phyloP scores from a whole-genome alignment of 306 rosid species.

The Vigna trinervia region DNA sequence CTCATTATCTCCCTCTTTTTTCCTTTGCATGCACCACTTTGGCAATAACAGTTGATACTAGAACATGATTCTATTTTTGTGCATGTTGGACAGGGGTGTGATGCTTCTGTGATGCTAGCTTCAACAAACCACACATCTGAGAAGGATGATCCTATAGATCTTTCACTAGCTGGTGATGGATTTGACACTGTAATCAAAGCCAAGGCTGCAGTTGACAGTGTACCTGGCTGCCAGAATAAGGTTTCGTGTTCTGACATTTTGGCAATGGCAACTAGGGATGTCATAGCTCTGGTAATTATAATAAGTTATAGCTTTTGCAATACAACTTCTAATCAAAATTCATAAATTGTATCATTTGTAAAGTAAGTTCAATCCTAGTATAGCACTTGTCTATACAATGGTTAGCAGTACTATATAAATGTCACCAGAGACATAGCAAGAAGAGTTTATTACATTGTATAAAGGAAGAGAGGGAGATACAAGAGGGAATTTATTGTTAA shows the following conservation, averaged over 20 bases:
- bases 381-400: background rate
- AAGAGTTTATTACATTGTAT: background rate
- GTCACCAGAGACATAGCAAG: background rate
- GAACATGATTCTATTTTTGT: background rate
- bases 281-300: slow-evolving; percentile 64
- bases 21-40: background rate
- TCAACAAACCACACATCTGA: slow-evolving; percentile 62
- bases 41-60: background rate
- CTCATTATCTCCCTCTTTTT: background rate
- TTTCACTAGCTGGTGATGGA: slow-evolving; percentile 90
- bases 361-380: slow-evolving; percentile 7
- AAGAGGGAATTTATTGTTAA: background rate
- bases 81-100: slow-evolving; percentile 72
- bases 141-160: slow-evolving; percentile 66
- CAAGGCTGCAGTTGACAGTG: slow-evolving; percentile 81
- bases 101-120: slow-evolving; percentile 82
- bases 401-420: background rate
- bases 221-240: slow-evolving; percentile 66
- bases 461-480: background rate
- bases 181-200: slow-evolving; percentile 91
- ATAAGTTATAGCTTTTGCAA: slow-evolving; percentile 7
- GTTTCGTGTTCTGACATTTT: slow-evolving; percentile 96
- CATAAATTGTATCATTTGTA: background rate
- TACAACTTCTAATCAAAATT: background rate
- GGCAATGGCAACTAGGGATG: slow-evolving; percentile 90